Conservation (phyloP, 2,329 filamentous ascomycete species). For the Pseudopyrenochaeta lycopersici region DNA sequence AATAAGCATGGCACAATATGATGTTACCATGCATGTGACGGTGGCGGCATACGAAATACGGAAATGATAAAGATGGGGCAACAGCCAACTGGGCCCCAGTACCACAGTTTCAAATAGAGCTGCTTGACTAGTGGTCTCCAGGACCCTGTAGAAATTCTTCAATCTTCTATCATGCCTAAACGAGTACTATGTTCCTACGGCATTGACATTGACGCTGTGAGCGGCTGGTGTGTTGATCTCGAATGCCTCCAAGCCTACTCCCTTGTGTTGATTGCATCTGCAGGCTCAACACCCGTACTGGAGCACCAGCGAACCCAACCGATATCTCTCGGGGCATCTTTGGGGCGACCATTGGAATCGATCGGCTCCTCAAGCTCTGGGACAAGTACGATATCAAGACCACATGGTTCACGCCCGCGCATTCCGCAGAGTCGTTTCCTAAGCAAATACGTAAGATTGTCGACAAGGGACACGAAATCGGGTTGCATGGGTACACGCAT, state of each 20-base stretch:
- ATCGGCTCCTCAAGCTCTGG: slow-evolving; percentile 53
- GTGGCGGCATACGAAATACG: not conserved
- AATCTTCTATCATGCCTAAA: slow-evolving; percentile 39
- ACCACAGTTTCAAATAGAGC: not conserved
- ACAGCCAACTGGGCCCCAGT: not conserved
- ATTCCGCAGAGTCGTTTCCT: slow-evolving; percentile 59
- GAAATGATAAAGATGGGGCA: slow-evolving; percentile 3
- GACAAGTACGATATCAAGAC: slow-evolving; percentile 53
- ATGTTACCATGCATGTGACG: not conserved
- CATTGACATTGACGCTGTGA: slow-evolving; percentile 54
- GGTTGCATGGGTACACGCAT: slow-evolving; percentile 53
- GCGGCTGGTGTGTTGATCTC: slow-evolving; percentile 36
- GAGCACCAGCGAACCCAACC: slow-evolving; percentile 49
- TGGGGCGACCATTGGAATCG: slow-evolving; percentile 52
- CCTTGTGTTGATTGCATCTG: not conserved
- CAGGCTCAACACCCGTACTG: slow-evolving; percentile 54
- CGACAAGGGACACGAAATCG: slow-evolving; percentile 55
- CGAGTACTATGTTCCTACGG: slow-evolving; percentile 52
- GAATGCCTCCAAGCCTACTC: not conserved
- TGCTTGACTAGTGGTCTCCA: not conserved
- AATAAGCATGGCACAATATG: not conserved
- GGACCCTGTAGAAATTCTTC: not conserved
- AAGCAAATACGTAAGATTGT: slow-evolving; percentile 56
- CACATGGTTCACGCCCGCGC: slow-evolving; percentile 54
- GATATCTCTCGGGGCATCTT: slow-evolving; percentile 53